A percentile compares a stretch with the other conserved stretches of the same genome.
Evolutionary conservation across 768 basidiomycete genomes (phyloP).

Genomic region (Trametes punicea): DNA sequence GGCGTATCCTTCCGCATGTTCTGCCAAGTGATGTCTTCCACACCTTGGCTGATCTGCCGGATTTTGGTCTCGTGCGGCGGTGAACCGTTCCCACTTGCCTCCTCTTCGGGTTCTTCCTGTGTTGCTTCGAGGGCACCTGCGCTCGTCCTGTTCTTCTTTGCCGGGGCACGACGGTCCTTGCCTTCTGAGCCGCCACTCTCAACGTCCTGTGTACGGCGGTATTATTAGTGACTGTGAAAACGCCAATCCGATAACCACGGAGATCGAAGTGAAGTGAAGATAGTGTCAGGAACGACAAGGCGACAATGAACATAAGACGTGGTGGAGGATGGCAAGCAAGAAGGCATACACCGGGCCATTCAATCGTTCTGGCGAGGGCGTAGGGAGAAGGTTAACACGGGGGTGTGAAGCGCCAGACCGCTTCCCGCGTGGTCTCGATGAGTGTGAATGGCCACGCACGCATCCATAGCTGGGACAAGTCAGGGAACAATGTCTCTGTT

Average conservation of each 20-base stretch:
- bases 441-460: not conserved
- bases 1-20: conserved; percentile 38
- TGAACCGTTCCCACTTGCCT: conserved; percentile 42
- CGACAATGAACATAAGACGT: not conserved
- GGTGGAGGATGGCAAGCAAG: too few relatives aligned
- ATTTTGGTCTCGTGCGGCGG: conserved; percentile 76
- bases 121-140: conserved; percentile 50
- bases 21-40: conserved; percentile 75
- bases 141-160: conserved; percentile 69
- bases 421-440: not conserved
- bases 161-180: conserved; percentile 57
- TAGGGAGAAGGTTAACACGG: too few relatives aligned
- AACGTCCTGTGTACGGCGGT: conserved; percentile 21
- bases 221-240: conserved; percentile 15
- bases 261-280: not conserved
- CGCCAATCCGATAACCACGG: conserved; percentile 1
- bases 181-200: conserved; percentile 34
- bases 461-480: not conserved
- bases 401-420: not conserved
- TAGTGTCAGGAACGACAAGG: not conserved
- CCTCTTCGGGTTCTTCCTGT: conserved; percentile 50
- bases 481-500: not conserved
- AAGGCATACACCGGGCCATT: not conserved
- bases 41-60: conserved; percentile 74
- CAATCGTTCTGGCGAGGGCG: too few relatives aligned